Conservation (phyloP, 208 protist genomes). For the Trypanosoma vivax region DNA sequence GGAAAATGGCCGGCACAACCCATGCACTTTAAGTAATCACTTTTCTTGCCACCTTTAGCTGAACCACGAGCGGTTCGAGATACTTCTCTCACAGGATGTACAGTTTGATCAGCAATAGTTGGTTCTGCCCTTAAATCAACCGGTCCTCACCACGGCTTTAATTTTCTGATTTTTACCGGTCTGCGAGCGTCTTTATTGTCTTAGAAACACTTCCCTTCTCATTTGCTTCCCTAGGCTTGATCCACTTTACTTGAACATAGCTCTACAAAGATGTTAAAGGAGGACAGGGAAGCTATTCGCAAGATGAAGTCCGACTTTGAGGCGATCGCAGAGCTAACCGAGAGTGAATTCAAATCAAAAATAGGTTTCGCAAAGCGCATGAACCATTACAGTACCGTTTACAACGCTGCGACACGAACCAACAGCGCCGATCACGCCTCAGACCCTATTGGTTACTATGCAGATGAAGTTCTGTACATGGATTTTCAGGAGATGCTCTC, state of each 20-base stretch:
- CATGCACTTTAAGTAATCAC: no score
- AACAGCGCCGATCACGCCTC: slow-evolving; percentile 37
- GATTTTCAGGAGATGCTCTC: slow-evolving; percentile 90
- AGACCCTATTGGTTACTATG: slow-evolving; percentile 42
- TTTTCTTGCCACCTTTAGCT: no score
- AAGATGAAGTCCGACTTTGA: slow-evolving; percentile 86
- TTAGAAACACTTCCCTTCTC: not conserved
- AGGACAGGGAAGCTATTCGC: slow-evolving; percentile 72
- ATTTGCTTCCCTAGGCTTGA: no score
- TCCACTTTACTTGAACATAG: not conserved
- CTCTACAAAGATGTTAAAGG: slow-evolving; percentile 46
- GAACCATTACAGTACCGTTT: slow-evolving; percentile 85
- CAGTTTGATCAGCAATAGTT: no score
- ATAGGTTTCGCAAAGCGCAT: slow-evolving; percentile 55
- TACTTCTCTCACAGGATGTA: no score
- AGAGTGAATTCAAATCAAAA: slow-evolving; percentile 60
- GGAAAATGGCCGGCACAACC: no score
- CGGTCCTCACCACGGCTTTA: no score
- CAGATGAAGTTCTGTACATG: slow-evolving; percentile 78
- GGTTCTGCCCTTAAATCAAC: no score
- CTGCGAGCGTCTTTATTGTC: not conserved
- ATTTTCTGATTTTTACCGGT: no score
- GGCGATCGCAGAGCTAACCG: slow-evolving; percentile 48
- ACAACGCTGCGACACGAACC: slow-evolving; percentile 68
- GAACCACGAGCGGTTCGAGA: no score